phyloP scores from a whole-genome alignment of 768 basidiomycete species.

The Infundibulicybe gibba region DNA sequence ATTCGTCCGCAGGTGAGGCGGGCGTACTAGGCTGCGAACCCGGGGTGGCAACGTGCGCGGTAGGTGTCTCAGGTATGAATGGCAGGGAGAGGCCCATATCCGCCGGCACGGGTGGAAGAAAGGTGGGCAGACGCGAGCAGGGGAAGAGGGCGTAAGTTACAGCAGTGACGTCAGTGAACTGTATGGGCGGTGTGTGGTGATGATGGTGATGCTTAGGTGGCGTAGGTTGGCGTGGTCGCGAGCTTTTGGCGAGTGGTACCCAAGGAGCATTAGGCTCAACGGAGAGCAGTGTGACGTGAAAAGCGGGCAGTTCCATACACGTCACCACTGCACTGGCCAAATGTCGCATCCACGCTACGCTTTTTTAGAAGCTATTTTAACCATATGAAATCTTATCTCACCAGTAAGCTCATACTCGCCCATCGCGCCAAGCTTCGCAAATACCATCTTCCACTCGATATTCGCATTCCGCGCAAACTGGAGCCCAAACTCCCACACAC shows the following conservation, averaged over 20 bases:
- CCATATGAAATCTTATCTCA: conserved; percentile 21
- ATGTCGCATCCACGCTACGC: conserved; percentile 55
- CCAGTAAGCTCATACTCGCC: conserved; percentile 59
- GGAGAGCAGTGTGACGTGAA: conserved; percentile 59
- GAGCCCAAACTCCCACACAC: conserved; percentile 69
- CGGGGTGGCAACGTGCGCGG: conserved; percentile 12
- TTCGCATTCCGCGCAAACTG: conserved; percentile 61
- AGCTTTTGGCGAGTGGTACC: conserved; percentile 41
- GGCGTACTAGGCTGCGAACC: conserved; percentile 4
- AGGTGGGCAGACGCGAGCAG: conserved; percentile 35
- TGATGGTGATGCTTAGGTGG: conserved; percentile 10
- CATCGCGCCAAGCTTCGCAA: conserved; percentile 68
- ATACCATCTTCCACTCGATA: conserved; percentile 77
- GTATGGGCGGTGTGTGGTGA: conserved; percentile 3
- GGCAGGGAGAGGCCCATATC: conserved; percentile 32
- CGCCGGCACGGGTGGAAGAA: conserved; percentile 23
- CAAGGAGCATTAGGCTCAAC: conserved; percentile 59
- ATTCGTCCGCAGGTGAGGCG: conserved; percentile 12
- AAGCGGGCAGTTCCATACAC: conserved; percentile 38
- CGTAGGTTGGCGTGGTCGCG: conserved; percentile 10
- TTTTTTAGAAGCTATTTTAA: conserved; percentile 3
- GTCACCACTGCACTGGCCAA: conserved; percentile 37
- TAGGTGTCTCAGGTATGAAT: conserved; percentile 28
- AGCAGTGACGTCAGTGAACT: conserved; percentile 44
- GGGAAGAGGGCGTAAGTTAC: conserved; percentile 51